Evolutionary conservation across 306 rosid genomes (phyloP).

Genomic region (Astragalus glycyphyllos): DNA sequence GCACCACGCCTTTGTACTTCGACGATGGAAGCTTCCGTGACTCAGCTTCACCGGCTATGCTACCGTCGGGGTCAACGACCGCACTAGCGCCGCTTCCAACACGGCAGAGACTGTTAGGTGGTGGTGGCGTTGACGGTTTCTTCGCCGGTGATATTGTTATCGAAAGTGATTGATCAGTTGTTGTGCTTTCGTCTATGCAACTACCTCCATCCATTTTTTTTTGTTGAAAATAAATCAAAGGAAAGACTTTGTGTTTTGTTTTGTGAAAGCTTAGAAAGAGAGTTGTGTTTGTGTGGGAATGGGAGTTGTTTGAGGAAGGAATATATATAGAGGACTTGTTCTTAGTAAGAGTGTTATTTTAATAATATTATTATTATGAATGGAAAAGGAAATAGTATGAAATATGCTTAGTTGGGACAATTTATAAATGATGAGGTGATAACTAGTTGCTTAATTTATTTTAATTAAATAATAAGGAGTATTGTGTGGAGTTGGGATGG

Average conservation of each 20-base stretch:
- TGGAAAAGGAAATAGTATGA: background rate
- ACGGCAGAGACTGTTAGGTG: constrained; percentile 58
- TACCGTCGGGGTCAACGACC: constrained; percentile 55
- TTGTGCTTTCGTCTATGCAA: constrained; percentile 69
- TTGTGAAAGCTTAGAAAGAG: constrained; percentile 8
- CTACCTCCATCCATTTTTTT: constrained; percentile 66
- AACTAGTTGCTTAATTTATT: constrained; percentile 40
- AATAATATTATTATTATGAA: constrained; percentile 24
- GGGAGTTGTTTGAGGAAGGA: constrained; percentile 48
- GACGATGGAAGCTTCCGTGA: constrained; percentile 88
- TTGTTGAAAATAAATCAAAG: background rate
- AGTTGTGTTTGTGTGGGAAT: constrained; percentile 42
- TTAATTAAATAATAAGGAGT: background rate
- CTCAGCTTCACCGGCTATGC: constrained; percentile 63
- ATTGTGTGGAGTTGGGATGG: constrained; percentile 52
- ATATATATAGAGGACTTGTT: constrained; percentile 66
- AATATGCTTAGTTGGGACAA: constrained; percentile 38
- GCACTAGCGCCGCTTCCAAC: constrained; percentile 83
- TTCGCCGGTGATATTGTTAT: background rate
- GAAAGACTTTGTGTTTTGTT: background rate
- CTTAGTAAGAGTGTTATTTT: constrained; percentile 25
- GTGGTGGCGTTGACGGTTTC: constrained; percentile 49
- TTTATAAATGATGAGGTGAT: constrained; percentile 35
- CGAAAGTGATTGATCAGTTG: constrained; percentile 66
- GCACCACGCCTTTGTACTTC: constrained; percentile 94